Base-by-base conservation (phyloP, 345 rosid genomes). In the Hibiscus trionum region DNA sequence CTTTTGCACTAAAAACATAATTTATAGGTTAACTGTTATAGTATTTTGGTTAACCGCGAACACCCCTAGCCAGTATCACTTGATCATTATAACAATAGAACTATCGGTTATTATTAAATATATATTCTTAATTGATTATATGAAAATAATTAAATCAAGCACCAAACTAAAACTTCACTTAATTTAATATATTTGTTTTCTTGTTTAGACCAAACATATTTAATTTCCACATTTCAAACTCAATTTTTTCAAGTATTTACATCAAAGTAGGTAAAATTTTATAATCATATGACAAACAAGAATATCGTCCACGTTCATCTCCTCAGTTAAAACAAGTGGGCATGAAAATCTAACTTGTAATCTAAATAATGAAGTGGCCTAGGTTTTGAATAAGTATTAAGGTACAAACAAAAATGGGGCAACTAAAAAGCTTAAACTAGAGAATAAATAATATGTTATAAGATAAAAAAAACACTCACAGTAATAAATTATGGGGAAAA, bases 271-370 rank as follows among this genome's bases (percentile, higher is more conserved):
- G 42, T 49, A 67, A 49, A 49, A 16, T 3, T 26, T 67, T 27
- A 8, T 15, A 67, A 67, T 37, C 39, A 49, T 4, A 19, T 47
- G 24, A 4, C 14, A 66, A 24, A 3, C n/a, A 46, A 44, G 19
- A 37, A 12, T 24, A 8, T 56, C 7, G 56, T 24, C 70, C 56
- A 24, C 1, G 29, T 66, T 44, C 70, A 24, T 66, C 11, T 66
- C 26, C 70, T 21, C 19, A 12, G 53, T 21, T 44, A 65, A 65
- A 65, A 65, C 33, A 11, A 65, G 69, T 65, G 69, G 70, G 29
- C 35, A 66, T 5, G 35, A 66, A 6, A 44, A 35, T 21, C 8
- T 62, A 10, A 5, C 27, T 2, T 19, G 27, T 66, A 12, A 65
- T 55, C 53, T 21, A 65, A 42, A 65, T 42, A 19, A 21, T 42